Percentiles rank a stretch among this genome's conserved stretches.
Conservation (phyloP, 805 yeast species). For the Pichia cabralensis region DNA sequence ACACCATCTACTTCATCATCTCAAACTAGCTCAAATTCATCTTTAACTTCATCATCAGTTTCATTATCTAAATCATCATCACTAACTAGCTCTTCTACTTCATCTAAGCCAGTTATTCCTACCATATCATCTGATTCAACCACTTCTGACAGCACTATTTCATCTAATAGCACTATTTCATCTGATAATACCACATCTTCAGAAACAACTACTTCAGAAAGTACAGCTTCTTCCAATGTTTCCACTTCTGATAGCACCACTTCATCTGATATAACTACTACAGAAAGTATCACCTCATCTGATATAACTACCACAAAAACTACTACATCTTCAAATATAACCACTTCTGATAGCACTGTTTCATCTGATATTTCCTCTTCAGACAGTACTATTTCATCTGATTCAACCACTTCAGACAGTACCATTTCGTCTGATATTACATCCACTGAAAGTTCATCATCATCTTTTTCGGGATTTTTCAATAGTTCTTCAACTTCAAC, state of each 20-base stretch:
- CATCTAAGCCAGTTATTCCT: not conserved
- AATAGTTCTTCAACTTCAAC: not conserved
- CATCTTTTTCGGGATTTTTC: slow-evolving; percentile 9
- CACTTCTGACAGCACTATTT: slow-evolving; percentile 1
- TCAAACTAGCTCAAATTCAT: not conserved
- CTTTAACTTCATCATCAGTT: not conserved
- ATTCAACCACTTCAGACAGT: slow-evolving; percentile 18
- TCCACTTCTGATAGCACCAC: slow-evolving; percentile 1
- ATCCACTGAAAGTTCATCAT: not conserved
- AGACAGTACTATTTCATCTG: not conserved
- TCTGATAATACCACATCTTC: slow-evolving; percentile 1
- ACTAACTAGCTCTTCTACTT: not conserved
- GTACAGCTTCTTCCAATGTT: not conserved
- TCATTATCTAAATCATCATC: slow-evolving; percentile 1
- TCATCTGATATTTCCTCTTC: slow-evolving; percentile 3
- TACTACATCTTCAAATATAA: not conserved
- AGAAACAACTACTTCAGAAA: not conserved
- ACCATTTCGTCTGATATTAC: slow-evolving; percentile 17
- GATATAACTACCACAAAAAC: slow-evolving; percentile 1
- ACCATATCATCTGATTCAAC: not conserved
- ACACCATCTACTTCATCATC: not conserved
- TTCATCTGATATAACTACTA: slow-evolving; percentile 4
- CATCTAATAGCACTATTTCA: not conserved
- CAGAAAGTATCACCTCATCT: slow-evolving; percentile 6
- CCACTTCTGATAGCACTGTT: slow-evolving; percentile 2